Conservation (phyloP, 1,139 yeast species). For the Taiozyma sp. region DNA sequence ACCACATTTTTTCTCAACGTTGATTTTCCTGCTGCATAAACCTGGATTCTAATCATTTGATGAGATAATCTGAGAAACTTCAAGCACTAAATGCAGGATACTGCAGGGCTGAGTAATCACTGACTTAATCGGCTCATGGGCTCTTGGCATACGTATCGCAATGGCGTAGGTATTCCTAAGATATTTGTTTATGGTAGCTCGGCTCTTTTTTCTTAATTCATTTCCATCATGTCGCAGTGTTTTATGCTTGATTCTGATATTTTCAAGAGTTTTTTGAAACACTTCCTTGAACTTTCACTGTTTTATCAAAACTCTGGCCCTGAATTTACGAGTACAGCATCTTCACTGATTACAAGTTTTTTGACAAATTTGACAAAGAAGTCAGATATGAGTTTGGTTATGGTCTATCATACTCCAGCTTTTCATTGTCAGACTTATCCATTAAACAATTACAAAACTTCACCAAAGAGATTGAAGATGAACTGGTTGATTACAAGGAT, state of each 20-base stretch:
- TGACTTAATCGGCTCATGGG: no score
- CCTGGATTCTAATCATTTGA: constrained; percentile 8
- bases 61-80: not conserved
- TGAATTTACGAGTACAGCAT: constrained; percentile 25
- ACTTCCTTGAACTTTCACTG: constrained; percentile 37
- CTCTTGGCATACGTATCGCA: no score
- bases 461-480: constrained; percentile 22
- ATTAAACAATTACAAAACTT: constrained; percentile 26
- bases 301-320: constrained; percentile 3
- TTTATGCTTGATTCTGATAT: constrained; percentile 36
- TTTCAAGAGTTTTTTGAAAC: constrained; percentile 72
- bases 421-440: constrained; percentile 27
- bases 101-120: no score
- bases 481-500: not conserved
- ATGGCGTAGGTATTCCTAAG: no score
- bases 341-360: constrained; percentile 54
- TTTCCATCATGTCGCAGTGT: no score
- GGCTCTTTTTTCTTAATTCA: no score
- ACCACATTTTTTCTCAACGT: not conserved
- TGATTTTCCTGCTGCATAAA: not conserved
- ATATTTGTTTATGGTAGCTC: no score
- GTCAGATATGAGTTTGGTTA: constrained; percentile 53
- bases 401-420: constrained; percentile 54
- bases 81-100: no score
- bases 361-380: constrained; percentile 40